phyloP scores from a whole-genome alignment of 345 rosid genomes.

The Psidium friedrichsthalianum region DNA sequence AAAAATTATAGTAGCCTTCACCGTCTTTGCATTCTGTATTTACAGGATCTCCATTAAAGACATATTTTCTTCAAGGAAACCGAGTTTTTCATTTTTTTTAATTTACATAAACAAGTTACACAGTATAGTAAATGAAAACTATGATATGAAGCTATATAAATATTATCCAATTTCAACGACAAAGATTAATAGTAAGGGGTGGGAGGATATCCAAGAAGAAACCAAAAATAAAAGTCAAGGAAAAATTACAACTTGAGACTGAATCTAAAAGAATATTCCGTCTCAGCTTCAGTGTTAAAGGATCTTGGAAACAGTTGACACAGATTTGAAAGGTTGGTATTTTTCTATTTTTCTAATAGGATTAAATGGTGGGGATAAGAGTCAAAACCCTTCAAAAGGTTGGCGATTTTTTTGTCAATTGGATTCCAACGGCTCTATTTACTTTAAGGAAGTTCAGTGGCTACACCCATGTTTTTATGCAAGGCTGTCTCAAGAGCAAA shows the following conservation, averaged over 20 bases:
- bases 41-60: not conserved
- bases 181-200: not conserved
- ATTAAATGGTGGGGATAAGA: not conserved
- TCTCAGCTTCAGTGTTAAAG: not conserved
- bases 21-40: not conserved
- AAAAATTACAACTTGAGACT: not conserved
- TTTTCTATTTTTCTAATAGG: not conserved
- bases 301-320: not conserved
- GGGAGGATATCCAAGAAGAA: not conserved
- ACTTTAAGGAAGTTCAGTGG: not conserved
- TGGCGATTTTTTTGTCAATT: not conserved
- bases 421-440: not conserved
- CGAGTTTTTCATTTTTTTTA: not conserved
- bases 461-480: not conserved
- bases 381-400: not conserved
- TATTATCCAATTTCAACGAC: not conserved
- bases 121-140: not conserved
- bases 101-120: not conserved
- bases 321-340: not conserved
- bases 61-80: not conserved
- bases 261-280: not conserved
- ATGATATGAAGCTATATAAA: not conserved
- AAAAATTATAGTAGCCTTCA: not conserved
- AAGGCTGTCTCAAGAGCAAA: not conserved
- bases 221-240: not conserved